Evolutionary conservation across 2,329 filamentous ascomycete genomes (phyloP), one percentile per base, ranked within the genome.

Genomic region (Exophiala calicioides): DNA sequence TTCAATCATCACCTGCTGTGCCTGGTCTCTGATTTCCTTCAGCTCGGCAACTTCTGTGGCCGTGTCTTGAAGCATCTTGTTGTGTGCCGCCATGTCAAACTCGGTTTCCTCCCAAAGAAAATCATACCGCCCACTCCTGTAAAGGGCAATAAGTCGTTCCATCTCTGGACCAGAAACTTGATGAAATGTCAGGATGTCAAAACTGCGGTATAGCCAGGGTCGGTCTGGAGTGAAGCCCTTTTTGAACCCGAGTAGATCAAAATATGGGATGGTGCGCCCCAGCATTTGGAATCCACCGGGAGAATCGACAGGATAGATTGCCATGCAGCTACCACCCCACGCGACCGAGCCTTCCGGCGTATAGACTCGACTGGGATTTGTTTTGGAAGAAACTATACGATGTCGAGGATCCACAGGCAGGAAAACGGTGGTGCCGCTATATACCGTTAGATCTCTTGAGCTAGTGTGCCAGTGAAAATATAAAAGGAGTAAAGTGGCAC

Each of bases 71-170:
- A 79, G 64, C 31, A 80, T 50, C 36, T 61, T 55, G 44, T 80
- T 79, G 57, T 80, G 76, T 47, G 69, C 70, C 3, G 59, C 69
- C 74, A 81, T 78, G 47, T 80, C 77, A 45, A 80, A 79, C 15
- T 68, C 63, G 0, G 68, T 61, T 1, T 73, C 61, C 33, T 75
- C 69, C 57, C 68, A 73, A 40, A 75, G 62, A 58, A 74, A 79
- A 67, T 74, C 44, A 75, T 62, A 59, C 73, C 79, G 30, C 70
- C 62, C 47, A 77, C 80, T 37, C 67, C 61, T 0, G 76, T 77
- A 15, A 68, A 68, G 1, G 65, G 66, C 10, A 78, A 62, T 30
- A 74, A 50, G 9, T 61, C 53, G 46, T 77, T 74, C 26, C 77
- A 71, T 53, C 79, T 75, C 10, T 64, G 61, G 50, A 77, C 73